A percentile compares a stretch with the other conserved stretches of the same genome.
phyloP scores from a whole-genome alignment of 768 basidiomycete genomes.

The Podaxis sp. region DNA sequence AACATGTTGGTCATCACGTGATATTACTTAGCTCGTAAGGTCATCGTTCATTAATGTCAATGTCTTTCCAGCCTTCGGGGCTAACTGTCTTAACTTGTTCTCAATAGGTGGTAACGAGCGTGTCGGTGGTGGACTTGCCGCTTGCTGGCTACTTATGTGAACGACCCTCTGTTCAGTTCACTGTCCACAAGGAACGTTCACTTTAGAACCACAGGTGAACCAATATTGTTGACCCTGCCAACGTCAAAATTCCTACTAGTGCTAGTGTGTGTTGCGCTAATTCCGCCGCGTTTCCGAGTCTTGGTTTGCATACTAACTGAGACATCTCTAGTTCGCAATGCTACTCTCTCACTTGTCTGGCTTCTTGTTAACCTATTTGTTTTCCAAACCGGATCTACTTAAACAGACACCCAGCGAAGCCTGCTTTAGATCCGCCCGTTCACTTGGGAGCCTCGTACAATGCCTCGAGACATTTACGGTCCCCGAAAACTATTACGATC shows the following conservation, averaged over 20 bases:
- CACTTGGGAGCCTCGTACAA: background rate
- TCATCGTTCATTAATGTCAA: too few species aligned
- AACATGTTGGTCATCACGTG: too few species aligned
- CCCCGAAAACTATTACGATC: constrained; percentile 22
- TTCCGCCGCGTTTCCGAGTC: background rate
- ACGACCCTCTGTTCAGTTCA: background rate
- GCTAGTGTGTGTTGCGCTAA: background rate
- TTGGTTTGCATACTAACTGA: background rate
- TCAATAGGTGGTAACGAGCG: too few species aligned
- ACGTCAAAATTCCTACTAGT: too few species aligned
- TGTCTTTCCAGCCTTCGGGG: too few species aligned
- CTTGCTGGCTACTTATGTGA: background rate
- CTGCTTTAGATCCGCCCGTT: background rate
- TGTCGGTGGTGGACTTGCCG: background rate
- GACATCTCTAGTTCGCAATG: background rate
- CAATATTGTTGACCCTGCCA: too few species aligned
- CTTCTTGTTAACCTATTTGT: background rate
- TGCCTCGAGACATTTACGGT: constrained; percentile 32
- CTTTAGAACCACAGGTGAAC: background rate
- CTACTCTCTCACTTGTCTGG: background rate
- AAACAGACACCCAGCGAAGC: background rate
- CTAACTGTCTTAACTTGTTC: too few species aligned
- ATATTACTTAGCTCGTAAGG: too few species aligned
- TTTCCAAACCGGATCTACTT: background rate
- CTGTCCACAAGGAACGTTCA: background rate